Conservation (phyloP, 1,284 basidiomycete genomes). For the Boletus hoseneyae region DNA sequence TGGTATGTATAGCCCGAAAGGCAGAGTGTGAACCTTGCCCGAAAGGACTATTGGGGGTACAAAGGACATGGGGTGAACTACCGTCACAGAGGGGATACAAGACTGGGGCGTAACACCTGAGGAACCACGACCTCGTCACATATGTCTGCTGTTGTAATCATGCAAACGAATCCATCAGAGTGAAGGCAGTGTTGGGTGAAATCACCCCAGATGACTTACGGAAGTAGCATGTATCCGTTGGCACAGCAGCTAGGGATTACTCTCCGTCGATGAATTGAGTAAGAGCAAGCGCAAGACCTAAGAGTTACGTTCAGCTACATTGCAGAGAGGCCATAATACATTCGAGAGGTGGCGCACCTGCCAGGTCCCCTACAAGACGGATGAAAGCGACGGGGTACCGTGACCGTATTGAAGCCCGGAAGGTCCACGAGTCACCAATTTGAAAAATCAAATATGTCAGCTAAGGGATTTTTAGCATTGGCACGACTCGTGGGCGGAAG, state of each 20-base stretch:
- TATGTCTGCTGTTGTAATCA: not conserved
- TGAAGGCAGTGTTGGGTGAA: not conserved
- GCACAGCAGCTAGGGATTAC: not conserved
- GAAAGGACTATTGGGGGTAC: not conserved
- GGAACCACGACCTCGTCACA: not conserved
- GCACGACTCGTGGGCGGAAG: not conserved
- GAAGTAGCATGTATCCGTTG: not conserved
- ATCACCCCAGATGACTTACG: not conserved
- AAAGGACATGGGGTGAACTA: not conserved
- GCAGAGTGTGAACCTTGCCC: not conserved
- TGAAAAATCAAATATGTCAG: not conserved
- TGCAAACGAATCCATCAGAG: slow-evolving; percentile 1
- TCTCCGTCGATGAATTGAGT: slow-evolving; percentile 6
- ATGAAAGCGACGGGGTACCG: no score
- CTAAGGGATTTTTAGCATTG: not conserved
- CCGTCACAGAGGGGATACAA: not conserved
- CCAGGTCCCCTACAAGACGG: not conserved
- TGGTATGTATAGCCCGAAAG: not conserved
- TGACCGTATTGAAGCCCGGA: no score
- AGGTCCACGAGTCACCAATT: not conserved
- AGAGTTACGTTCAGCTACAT: not conserved
- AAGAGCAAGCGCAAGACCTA: not conserved
- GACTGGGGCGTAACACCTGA: slow-evolving; percentile 1
- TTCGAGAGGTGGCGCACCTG: not conserved
- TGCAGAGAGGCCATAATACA: no score